Conservation (phyloP, 2,329 filamentous ascomycete genomes). For the Aspergillus clavatus region DNA sequence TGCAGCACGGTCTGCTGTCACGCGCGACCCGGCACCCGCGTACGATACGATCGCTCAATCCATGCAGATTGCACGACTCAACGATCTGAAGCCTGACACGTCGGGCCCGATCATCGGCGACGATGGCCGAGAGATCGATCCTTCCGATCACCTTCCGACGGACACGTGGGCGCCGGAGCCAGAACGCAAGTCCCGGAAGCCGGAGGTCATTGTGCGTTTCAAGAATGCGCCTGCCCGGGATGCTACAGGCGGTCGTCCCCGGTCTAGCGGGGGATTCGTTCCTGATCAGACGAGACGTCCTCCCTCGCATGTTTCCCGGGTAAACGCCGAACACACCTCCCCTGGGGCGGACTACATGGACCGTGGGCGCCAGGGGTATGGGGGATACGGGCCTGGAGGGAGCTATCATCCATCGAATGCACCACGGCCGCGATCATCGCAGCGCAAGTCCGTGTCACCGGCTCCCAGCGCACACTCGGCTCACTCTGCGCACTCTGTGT, state of each 20-base stretch:
- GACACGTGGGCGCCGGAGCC: conserved; percentile 64
- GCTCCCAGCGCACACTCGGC: conserved; percentile 23
- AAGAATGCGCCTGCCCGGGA: conserved; percentile 34
- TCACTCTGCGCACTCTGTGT: conserved; percentile 13
- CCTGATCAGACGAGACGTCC: conserved; percentile 9
- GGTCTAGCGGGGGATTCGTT: conserved; percentile 6
- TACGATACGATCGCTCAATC: conserved; percentile 38
- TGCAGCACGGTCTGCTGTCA: conserved; percentile 29
- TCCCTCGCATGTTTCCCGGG: conserved; percentile 9
- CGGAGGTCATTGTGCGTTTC: conserved; percentile 46
- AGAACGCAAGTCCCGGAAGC: conserved; percentile 51
- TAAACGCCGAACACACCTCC: conserved; percentile 20
- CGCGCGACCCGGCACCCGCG: conserved; percentile 29
- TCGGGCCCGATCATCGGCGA: conserved; percentile 58
- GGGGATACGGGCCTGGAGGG: conserved; percentile 15
- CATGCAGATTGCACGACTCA: conserved; percentile 35
- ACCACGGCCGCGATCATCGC: conserved; percentile 20
- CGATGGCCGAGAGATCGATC: conserved; percentile 61
- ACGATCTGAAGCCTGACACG: conserved; percentile 38
- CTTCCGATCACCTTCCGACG: conserved; percentile 60
- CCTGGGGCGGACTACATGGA: conserved; percentile 17
- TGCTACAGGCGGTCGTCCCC: conserved; percentile 18
- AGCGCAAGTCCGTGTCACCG: conserved; percentile 29
- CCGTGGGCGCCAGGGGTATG: conserved; percentile 19
- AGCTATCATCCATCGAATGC: conserved; percentile 23